Evolutionary conservation across 306 rosid species (phyloP), one percentile per base, ranked within the genome.

Genomic region (Prunus mume): DNA sequence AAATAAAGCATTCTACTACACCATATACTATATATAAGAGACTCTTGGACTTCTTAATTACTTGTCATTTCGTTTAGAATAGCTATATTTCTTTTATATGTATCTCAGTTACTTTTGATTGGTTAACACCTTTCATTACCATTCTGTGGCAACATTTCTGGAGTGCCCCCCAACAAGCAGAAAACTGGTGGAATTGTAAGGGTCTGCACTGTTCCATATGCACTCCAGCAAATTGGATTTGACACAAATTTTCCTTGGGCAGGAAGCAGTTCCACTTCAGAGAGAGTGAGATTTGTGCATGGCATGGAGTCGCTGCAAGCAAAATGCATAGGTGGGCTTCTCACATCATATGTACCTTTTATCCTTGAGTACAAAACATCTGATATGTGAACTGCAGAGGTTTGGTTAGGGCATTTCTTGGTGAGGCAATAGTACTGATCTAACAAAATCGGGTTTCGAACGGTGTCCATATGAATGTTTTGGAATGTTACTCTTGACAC

Each of bases 401-500:
- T 86, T 54, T 88, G 93, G 84, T 88, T 86, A 17, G 56, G 50
- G 58, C 96, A 88, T 4, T 71, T 58, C 79, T 78, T 78, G 18
- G 78, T 68, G 77, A 77, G 83, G 54, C 96, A 88, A 72, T 87
- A 83, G 77, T 75, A 87, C 65, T 90, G 90, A 78, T 85, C 88
- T 69, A 91, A 83, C 71, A 91, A 81, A 43, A 88, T 85, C 3
- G 91, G 90, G 46, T 87, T 88, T 3, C 87, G 78, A 15, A 90
- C 97, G 2, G 49, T 75, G 20, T 90, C 91, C 91, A 90, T 89
- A 69, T 83, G 86, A 84, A 93, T 90, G 38, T 83, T 87, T 15
- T 79, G 79, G 85, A 90, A 90, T 75, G 85, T 86, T 25, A 90
- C 83, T 65, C 88, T 68, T 73, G 86, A 83, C 68, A 90, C 93